Base-by-base conservation (phyloP, 2,329 filamentous ascomycete species). In the Penicillium sp. region DNA sequence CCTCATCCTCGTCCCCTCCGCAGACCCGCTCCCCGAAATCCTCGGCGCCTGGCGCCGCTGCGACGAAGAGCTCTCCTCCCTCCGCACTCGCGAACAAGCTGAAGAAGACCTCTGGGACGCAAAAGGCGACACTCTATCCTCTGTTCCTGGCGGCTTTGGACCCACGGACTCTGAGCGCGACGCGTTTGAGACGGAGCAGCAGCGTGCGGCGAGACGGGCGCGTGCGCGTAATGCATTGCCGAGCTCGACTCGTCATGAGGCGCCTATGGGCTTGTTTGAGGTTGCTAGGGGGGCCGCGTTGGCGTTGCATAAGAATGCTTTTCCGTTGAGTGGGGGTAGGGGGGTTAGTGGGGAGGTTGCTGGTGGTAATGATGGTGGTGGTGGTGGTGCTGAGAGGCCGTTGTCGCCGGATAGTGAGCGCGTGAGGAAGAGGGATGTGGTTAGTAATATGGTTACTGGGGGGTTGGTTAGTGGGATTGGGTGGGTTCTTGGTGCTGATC, bases 371-470 rank as follows among this genome's bases (percentile, higher is more conserved):
- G 44, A n/a, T 29, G 8, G 22, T 7, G 30, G 47, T 25, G 33
- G 1, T 16, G 16, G 49, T 37, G 44, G 14, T 29, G 49, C 29
- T 34, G 57, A 53, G 12, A 31, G 53, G 18, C 49, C 45, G 11
- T 33, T 46, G 35, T 58, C 35, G 53, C 59, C 44, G 51, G 62
- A 57, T n/a, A 64, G 57, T 13, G 61, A 64, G 1, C 66, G 69
- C 35, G 70, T 76, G 13, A 64, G 76, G 35, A 78, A 77, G 58
- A 64, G 76, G 50, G 76, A 78, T 63, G 67, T 84, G 70, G 80
- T 85, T 40, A 81, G 81, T 50, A 84, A 77, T 68, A 81, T 81
- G 66, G 82, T 84, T 5, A 83, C 79, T 11, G 81, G 80, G 2
- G 80, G 80, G 6, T 64, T 85, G 61, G 80, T 80, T 7, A 81